These are phyloP conservation scores for Mucor piriformis DNA, from an alignment of 371 early-diverging fungal genomes.

Conservation along the genomic window DNA sequence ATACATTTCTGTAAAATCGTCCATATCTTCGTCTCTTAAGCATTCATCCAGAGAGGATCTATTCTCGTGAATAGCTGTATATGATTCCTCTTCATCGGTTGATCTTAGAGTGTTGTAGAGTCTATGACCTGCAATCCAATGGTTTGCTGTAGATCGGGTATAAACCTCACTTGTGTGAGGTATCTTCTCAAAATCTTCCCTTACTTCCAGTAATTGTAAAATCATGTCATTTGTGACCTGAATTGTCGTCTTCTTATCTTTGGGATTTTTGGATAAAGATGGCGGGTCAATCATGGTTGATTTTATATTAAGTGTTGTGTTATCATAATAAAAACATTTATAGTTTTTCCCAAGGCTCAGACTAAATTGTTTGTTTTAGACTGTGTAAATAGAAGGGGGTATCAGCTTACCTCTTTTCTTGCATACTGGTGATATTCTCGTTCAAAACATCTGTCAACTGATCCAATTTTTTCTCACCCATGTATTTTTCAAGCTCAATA, in stretches of 20 bases:
- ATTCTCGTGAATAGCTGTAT: conserved; percentile 4
- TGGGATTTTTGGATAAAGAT: conserved; percentile 5
- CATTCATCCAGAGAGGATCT: conserved; percentile 18
- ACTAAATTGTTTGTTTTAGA: conserved; percentile 5
- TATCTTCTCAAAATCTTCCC: conserved; percentile 58
- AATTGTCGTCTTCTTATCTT: conserved; percentile 23
- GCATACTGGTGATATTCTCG: conserved; percentile 23
- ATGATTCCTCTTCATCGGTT: conserved; percentile 14
- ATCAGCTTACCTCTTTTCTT: conserved; percentile 41
- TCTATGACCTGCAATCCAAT: conserved; percentile 66
- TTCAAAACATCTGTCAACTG: conserved; percentile 17
- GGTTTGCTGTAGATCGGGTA: conserved; percentile 61
- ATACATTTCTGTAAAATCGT: conserved; percentile 55
- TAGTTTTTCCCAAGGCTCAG: conserved; percentile 41
- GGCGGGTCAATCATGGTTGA: conserved; percentile 35
- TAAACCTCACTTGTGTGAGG: conserved; percentile 59
- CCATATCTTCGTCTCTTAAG: conserved; percentile 12
- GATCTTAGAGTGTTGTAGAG: conserved; percentile 34
- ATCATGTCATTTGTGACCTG: conserved; percentile 47
- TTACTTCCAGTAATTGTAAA: conserved; percentile 54
- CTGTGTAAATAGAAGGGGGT: background rate
- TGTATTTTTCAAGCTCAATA: conserved; percentile 24
- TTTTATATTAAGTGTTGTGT: conserved; percentile 43
- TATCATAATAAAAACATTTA: conserved; percentile 50
- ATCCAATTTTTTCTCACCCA: conserved; percentile 32